These are phyloP conservation scores for Backusella sp. DNA, from an alignment of 192 early-diverging fungal species.

Conservation along the genomic window DNA sequence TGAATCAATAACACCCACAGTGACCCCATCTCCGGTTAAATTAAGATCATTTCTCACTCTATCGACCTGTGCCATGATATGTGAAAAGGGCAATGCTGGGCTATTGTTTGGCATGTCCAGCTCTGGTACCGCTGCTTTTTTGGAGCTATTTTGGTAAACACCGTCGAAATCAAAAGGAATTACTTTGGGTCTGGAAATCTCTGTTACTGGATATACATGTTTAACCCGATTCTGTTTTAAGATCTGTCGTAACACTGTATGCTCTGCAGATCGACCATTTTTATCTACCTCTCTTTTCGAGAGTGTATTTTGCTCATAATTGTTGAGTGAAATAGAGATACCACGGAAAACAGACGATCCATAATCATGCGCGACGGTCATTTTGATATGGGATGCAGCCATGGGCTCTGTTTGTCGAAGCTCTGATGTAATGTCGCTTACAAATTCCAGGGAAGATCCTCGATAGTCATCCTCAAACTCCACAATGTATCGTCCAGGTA, in stretches of 20 bases:
- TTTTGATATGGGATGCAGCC: background rate
- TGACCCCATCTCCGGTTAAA: conserved; percentile 60
- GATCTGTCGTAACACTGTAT: background rate
- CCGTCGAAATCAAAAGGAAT: background rate
- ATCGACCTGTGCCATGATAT: conserved; percentile 52
- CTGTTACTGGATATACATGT: conserved; percentile 15
- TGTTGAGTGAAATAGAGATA: conserved; percentile 13
- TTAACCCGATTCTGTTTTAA: conserved; percentile 3
- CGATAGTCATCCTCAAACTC: conserved; percentile 21
- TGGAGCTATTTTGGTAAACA: background rate
- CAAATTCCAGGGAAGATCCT: conserved; percentile 7
- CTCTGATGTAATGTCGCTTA: background rate
- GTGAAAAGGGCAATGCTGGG: conserved; percentile 28
- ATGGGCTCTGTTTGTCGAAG: background rate
- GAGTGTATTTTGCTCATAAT: background rate
- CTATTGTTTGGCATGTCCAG: background rate
- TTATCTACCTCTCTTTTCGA: background rate
- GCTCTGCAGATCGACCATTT: background rate
- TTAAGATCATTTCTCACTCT: conserved; percentile 45
- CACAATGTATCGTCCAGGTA: conserved; percentile 24
- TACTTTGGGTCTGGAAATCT: conserved; percentile 14
- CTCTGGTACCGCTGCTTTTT: background rate
- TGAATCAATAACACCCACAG: conserved; percentile 67
- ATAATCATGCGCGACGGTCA: conserved; percentile 16
- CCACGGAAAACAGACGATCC: conserved; percentile 19